Conservation (phyloP, 148 eudicot genomes). For the Chenopodium formosanum region DNA sequence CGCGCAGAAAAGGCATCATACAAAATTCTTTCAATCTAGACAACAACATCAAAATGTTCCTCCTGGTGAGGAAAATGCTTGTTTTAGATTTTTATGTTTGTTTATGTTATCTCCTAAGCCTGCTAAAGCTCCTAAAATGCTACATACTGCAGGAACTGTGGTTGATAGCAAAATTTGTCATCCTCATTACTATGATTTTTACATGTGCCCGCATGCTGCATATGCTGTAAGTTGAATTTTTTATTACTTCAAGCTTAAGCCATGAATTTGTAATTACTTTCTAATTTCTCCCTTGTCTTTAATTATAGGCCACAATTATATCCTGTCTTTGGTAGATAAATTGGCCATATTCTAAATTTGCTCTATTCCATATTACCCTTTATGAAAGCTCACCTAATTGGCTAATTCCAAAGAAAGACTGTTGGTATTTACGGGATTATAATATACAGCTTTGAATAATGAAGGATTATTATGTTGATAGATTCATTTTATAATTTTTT, state of each 20-base stretch:
- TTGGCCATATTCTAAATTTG: too few species aligned
- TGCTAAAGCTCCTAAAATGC: not conserved
- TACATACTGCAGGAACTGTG: conserved; percentile 27
- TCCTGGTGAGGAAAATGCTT: conserved; percentile 12
- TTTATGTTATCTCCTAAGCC: not conserved
- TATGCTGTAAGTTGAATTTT: not conserved
- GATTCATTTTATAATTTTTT: too few species aligned
- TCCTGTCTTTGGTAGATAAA: too few species aligned
- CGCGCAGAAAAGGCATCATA: conserved; percentile 21
- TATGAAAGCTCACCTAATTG: too few species aligned
- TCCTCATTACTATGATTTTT: conserved; percentile 30
- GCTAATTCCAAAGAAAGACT: too few species aligned
- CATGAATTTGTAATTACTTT: not conserved
- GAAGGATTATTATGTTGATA: too few species aligned
- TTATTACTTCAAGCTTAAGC: too few species aligned
- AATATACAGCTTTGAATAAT: too few species aligned
- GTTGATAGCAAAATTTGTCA: conserved; percentile 37
- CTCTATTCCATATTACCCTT: too few species aligned
- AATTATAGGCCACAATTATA: too few species aligned
- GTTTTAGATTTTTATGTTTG: not conserved
- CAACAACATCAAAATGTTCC: conserved; percentile 19
- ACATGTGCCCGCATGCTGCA: conserved; percentile 35
- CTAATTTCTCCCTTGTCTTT: not conserved
- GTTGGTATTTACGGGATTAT: too few species aligned
- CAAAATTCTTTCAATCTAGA: conserved; percentile 18